These are phyloP conservation scores for Russula griseocarnosa DNA, from an alignment of 768 basidiomycete genomes.

Conservation along the genomic window DNA sequence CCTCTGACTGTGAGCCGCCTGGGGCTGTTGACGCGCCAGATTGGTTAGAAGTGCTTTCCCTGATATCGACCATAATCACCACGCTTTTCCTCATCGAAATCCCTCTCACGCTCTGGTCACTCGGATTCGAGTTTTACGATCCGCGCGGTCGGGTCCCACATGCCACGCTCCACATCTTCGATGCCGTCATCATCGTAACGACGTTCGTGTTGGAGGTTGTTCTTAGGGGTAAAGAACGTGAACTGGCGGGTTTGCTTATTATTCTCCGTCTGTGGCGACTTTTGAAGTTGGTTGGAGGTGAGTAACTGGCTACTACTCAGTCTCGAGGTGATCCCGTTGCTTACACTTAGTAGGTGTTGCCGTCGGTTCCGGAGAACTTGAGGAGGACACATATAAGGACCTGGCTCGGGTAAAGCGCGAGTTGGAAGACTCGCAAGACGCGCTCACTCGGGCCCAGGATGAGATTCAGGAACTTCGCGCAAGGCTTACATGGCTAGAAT, in stretches of 20 bases:
- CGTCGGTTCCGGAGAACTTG: conserved; percentile 67
- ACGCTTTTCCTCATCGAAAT: conserved; percentile 76
- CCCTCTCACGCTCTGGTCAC: conserved; percentile 61
- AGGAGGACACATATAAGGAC: conserved; percentile 49
- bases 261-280: conserved; percentile 77
- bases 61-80: conserved; percentile 64
- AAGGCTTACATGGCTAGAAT: conserved; percentile 15
- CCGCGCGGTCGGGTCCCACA: conserved; percentile 55
- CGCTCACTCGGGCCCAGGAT: conserved; percentile 43
- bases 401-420: conserved; percentile 48
- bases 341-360: conserved; percentile 55
- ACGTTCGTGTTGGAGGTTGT: conserved; percentile 73
- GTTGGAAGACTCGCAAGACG: conserved; percentile 44
- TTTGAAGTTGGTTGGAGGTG: conserved; percentile 67
- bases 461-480: conserved; percentile 51
- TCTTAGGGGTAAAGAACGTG: conserved; percentile 62
- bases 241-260: conserved; percentile 67
- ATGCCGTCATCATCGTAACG: conserved; percentile 62
- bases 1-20: conserved; percentile 44
- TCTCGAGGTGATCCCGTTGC: conserved; percentile 30
- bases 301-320: conserved; percentile 23
- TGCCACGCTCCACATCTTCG: conserved; percentile 67
- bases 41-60: conserved; percentile 61
- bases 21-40: conserved; percentile 44
- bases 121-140: conserved; percentile 58